Evolutionary conservation across 202 grass and related monocot species (phyloP).

Genomic region (Setaria italica): DNA sequence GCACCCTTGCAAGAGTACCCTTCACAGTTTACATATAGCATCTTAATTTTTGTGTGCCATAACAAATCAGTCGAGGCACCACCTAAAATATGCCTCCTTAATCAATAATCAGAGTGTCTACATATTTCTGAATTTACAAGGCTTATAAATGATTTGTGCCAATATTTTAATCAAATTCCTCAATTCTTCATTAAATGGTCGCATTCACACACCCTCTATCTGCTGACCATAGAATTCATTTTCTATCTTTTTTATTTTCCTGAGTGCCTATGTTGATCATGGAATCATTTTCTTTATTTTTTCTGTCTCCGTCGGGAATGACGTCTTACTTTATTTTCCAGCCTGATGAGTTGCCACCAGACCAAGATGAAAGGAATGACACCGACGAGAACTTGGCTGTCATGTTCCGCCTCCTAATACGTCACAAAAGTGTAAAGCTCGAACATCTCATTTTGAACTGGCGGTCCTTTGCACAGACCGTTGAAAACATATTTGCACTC

Average conservation of each 20-base stretch:
- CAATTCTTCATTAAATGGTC: neutral
- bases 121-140: neutral
- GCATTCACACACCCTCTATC: neutral
- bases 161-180: neutral
- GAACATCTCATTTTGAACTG: constrained; percentile 58
- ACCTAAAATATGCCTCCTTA: neutral
- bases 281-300: neutral
- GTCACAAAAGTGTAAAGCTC: constrained; percentile 40
- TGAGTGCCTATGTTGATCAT: neutral
- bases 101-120: neutral
- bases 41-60: too few species aligned
- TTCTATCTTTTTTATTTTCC: neutral
- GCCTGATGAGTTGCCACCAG: constrained; percentile 42
- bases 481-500: constrained; percentile 67
- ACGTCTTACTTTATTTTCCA: constrained; percentile 14
- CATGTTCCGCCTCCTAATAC: constrained; percentile 54
- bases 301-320: neutral
- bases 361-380: constrained; percentile 49
- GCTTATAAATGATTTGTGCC: neutral
- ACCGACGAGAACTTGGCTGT: constrained; percentile 48
- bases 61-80: neutral
- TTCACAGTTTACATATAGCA: neutral
- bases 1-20: neutral
- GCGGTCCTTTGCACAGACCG: constrained; percentile 59
- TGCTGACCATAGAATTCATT: neutral